Base-by-base conservation (phyloP, 148 eudicot species). In the Nepenthes mirabilis region DNA sequence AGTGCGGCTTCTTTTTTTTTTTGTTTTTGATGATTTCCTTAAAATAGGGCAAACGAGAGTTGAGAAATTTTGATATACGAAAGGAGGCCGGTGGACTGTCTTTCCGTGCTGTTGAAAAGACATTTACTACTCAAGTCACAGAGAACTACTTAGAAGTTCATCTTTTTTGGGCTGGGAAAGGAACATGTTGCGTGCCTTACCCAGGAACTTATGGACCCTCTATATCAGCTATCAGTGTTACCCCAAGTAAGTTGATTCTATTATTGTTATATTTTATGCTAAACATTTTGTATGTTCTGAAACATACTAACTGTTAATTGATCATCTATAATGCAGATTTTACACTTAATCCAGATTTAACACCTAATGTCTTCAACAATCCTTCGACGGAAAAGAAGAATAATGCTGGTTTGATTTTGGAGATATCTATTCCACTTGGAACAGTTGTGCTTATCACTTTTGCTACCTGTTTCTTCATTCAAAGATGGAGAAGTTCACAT, bases 161-260 rank as follows among this genome's bases (percentile, higher is more conserved):
- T 81, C 70, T 94, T 32, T 89, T 89, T 57, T 94, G 99, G 99
- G 91, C 95, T 65, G 99, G 99, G 43, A 94, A 89, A 76, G 99
- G 99, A 63, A 86, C 95, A 62, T 83, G 88, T 60, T 83, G 94
- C 74, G 71, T 86, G 35, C 97, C 97, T 62, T 0, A 0, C 7
- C 96, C 74, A 72, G 96, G 95, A 37, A 70, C 81, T 36, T 93
- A 89, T 64, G 95, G 99, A 45, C 97, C 97, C 61, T 57, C 73
- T 14, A 72, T 94, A 59, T 94, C 99, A 53, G 95, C 99, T 57
- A 69, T 94, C 75, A 84, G 84, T 36, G 84, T 79, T 37, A 79
- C 73, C 47, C 87, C 96, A 85, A 65, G 96, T 85, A 77, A 62
- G 55, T 35, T 34, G 1, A 5, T 33, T n/a, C n/a, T 33, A 7